Percentiles rank a stretch among this genome's conserved stretches.
phyloP scores from a whole-genome alignment of 1,139 yeast genomes.

The Protomyces macrosporus region DNA sequence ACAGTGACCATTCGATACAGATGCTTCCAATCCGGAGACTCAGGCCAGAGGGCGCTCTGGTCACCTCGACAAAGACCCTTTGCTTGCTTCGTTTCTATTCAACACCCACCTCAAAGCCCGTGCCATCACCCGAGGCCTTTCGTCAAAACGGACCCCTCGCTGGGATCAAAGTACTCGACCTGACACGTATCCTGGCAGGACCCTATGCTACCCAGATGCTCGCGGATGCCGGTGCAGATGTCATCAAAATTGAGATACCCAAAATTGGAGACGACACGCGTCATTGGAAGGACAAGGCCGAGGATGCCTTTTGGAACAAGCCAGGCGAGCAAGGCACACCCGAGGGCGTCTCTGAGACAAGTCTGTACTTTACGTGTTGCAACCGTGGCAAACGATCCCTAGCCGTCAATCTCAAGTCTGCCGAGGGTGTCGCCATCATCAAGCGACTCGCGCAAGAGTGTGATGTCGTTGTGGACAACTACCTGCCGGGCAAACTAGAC shows the following conservation, averaged over 20 bases:
- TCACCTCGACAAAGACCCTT: background rate
- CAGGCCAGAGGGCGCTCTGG: background rate
- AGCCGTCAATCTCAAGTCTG: conserved; percentile 41
- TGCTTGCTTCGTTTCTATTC: background rate
- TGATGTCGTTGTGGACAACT: conserved; percentile 45
- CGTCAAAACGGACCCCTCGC: conserved; percentile 13
- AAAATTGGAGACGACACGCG: conserved; percentile 45
- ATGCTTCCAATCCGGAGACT: background rate
- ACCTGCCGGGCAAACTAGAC: conserved; percentile 42
- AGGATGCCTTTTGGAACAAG: conserved; percentile 21
- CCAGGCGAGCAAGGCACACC: background rate
- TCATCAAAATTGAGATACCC: conserved; percentile 45
- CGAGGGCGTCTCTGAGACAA: conserved; percentile 36
- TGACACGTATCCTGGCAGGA: conserved; percentile 45
- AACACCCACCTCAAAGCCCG: background rate
- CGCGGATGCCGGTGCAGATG: conserved; percentile 40
- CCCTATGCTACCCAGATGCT: conserved; percentile 44
- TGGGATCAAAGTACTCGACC: conserved; percentile 42
- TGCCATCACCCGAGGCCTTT: conserved; percentile 1
- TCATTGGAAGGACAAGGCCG: conserved; percentile 40
- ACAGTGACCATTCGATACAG: background rate
- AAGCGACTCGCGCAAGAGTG: conserved; percentile 37
- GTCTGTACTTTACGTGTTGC: conserved; percentile 43
- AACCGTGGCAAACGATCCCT: conserved; percentile 43
- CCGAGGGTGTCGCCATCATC: conserved; percentile 39